Conservation (phyloP, 1,284 basidiomycete species). For the Ceratobasidium papillatum region DNA sequence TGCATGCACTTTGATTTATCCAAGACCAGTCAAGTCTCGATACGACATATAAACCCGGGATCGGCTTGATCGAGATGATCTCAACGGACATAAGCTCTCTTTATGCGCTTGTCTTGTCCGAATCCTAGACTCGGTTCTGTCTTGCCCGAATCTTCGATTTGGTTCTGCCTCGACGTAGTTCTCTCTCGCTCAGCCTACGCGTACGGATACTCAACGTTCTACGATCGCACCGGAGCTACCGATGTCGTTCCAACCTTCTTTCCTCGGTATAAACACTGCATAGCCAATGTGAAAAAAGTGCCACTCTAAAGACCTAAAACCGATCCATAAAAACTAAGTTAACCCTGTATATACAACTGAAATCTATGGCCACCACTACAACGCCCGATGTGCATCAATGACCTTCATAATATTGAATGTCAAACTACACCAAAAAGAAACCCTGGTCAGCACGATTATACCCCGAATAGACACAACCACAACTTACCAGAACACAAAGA, state of each 20-base stretch:
- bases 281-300: background rate
- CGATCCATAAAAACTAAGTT: background rate
- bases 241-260: background rate
- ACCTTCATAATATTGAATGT: constrained; percentile 32
- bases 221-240: no score
- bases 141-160: no score
- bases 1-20: background rate
- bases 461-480: no score
- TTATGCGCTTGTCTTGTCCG: background rate
- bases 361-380: background rate
- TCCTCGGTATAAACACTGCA: background rate
- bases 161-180: no score
- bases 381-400: constrained; percentile 13
- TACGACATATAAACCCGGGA: no score
- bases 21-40: background rate
- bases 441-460: no score
- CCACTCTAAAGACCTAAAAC: background rate
- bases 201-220: no score
- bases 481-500: constrained; percentile 88
- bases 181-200: no score
- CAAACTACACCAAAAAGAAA: background rate
- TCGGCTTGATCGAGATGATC: background rate
- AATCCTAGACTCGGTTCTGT: no score
- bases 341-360: background rate
- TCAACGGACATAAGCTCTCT: background rate